These are phyloP conservation scores for Solanum ahanhuiri DNA, from an alignment of 257 asterid species.

Conservation along the genomic window DNA sequence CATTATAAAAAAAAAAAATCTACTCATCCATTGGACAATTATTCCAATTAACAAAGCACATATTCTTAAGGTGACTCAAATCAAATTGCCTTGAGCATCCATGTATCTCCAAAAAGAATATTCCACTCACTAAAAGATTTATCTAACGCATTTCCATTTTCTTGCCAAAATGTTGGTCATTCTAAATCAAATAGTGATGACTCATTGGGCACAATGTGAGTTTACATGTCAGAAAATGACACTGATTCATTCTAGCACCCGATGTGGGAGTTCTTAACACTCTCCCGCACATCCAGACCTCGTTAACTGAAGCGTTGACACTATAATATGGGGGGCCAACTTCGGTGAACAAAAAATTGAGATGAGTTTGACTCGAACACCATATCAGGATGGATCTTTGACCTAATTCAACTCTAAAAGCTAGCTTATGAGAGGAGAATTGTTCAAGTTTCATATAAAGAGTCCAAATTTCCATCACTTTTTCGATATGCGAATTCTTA, in stretches of 20 bases:
- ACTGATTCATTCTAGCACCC: neutral
- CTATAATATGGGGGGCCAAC: neutral
- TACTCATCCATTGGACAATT: neutral
- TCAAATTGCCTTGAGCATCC: neutral
- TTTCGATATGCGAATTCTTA: no score
- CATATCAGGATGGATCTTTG: no score
- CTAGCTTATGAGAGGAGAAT: no score
- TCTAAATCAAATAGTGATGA: neutral
- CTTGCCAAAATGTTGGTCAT: neutral
- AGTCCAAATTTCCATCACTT: fast-evolving
- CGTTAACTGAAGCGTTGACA: neutral
- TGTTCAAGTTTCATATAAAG: no score
- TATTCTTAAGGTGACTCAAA: neutral
- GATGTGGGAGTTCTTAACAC: no score
- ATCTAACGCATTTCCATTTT: neutral
- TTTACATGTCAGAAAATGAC: neutral
- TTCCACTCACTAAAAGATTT: neutral
- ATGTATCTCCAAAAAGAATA: neutral
- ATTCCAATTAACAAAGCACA: neutral
- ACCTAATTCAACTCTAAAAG: neutral
- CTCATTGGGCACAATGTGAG: neutral
- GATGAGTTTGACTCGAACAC: neutral
- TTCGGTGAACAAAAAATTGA: neutral
- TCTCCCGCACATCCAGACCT: fast-evolving
- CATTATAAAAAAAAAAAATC: neutral